These are phyloP conservation scores for Alternaria solani DNA, from an alignment of 2,329 filamentous ascomycete genomes.

Conservation along the genomic window DNA sequence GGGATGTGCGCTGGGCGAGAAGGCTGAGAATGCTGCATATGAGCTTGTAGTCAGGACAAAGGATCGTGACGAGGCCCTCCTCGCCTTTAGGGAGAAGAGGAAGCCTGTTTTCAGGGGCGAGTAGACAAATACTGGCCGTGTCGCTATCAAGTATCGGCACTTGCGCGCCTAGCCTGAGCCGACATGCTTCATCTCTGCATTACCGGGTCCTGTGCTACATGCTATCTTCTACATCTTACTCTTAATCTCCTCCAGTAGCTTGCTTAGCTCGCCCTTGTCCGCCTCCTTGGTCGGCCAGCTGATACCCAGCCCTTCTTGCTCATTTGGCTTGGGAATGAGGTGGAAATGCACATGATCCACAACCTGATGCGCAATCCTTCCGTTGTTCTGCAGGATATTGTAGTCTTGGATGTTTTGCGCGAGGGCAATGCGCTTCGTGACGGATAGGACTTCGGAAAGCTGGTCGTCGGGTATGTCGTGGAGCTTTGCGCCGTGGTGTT, in stretches of 20 bases:
- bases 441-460: conserved; percentile 80
- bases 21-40: conserved; percentile 88
- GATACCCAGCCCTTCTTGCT: conserved; percentile 79
- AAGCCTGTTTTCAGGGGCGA: conserved; percentile 71
- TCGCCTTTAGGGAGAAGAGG: conserved; percentile 81
- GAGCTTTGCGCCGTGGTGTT: conserved; percentile 90
- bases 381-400: conserved; percentile 98
- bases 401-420: conserved; percentile 82
- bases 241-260: conserved; percentile 83
- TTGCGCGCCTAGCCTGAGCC: background rate
- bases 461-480: conserved; percentile 91
- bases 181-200: conserved; percentile 29
- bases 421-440: conserved; percentile 84
- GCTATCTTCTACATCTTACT: conserved; percentile 72
- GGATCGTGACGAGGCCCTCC: conserved; percentile 87
- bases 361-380: conserved; percentile 85
- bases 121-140: conserved; percentile 16
- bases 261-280: conserved; percentile 85
- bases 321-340: conserved; percentile 95
- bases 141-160: background rate
- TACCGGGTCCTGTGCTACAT: background rate
- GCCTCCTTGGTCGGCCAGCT: conserved; percentile 77
- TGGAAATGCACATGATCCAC: conserved; percentile 98
- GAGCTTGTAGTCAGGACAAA: conserved; percentile 81
- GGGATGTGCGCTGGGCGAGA: conserved; percentile 70